These are phyloP conservation scores for Xylariales sp. DNA, from an alignment of 2,329 filamentous ascomycete genomes.

Conservation along the genomic window DNA sequence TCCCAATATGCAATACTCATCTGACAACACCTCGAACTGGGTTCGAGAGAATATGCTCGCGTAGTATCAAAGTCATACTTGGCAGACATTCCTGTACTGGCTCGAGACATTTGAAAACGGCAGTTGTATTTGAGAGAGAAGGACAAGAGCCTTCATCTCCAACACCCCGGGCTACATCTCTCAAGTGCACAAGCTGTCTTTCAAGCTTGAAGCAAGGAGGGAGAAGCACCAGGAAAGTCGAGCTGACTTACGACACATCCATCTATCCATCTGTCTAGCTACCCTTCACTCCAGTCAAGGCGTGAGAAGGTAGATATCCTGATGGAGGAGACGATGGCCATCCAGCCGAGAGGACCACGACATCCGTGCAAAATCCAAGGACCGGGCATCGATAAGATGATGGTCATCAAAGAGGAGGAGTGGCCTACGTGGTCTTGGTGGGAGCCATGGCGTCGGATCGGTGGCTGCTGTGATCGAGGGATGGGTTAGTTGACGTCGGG, in stretches of 20 bases:
- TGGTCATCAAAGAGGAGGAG: conserved; percentile 51
- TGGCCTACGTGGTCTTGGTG: conserved; percentile 27
- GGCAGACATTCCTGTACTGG: conserved; percentile 22
- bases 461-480: conserved; percentile 6
- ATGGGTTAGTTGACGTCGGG: conserved; percentile 11
- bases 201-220: conserved; percentile 48
- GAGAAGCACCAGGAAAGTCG: conserved; percentile 64
- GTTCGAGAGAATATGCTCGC: conserved; percentile 41
- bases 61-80: conserved; percentile 26
- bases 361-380: conserved; percentile 61
- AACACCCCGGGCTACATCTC: conserved; percentile 68
- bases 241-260: conserved; percentile 60
- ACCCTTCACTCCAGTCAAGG: conserved; percentile 17
- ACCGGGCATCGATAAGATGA: conserved; percentile 40
- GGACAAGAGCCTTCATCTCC: conserved; percentile 62
- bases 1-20: conserved; percentile 49
- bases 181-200: conserved; percentile 45
- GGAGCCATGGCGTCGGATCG: conserved; percentile 32
- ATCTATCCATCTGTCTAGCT: conserved; percentile 8
- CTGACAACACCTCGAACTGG: conserved; percentile 67
- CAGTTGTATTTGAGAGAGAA: conserved; percentile 76
- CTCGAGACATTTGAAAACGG: conserved; percentile 39
- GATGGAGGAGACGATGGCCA: conserved; percentile 14
- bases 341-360: conserved; percentile 81
- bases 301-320: no score